These are phyloP conservation scores for Acacia crassicarpa DNA, from an alignment of 306 rosid species.

Conservation along the genomic window DNA sequence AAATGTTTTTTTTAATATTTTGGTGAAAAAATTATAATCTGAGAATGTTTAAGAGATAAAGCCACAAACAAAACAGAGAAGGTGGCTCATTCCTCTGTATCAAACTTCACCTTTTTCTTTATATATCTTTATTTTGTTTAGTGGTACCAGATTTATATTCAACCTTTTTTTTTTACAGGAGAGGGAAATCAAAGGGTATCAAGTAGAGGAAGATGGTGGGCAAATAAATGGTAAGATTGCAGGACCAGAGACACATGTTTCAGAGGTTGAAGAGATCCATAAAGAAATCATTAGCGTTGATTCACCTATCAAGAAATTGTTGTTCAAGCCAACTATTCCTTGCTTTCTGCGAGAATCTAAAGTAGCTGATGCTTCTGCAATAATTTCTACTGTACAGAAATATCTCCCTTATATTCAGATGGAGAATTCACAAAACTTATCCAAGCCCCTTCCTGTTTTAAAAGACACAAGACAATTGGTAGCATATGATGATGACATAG, in stretches of 20 bases:
- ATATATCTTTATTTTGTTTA: not conserved
- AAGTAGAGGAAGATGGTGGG: conserved; percentile 26
- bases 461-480: conserved; percentile 27
- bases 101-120: not conserved
- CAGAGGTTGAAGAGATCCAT: conserved; percentile 35
- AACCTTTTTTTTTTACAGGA: conserved; percentile 28
- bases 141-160: not conserved
- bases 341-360: conserved; percentile 21
- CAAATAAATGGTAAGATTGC: conserved; percentile 26
- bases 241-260: conserved; percentile 37
- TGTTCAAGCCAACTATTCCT: conserved; percentile 22
- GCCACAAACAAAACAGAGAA: not conserved
- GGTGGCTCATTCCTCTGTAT: not conserved
- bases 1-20: not conserved
- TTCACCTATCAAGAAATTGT: conserved; percentile 11
- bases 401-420: conserved; percentile 32
- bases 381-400: conserved; percentile 32
- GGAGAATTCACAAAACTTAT: conserved; percentile 13
- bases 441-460: conserved; percentile 11
- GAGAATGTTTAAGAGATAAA: not conserved
- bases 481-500: conserved; percentile 46
- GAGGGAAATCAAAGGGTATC: conserved; percentile 39
- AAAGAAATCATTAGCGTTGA: conserved; percentile 24
- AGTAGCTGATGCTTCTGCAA: conserved; percentile 25
- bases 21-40: not conserved